Conservation (phyloP, 139 green algal species). For the Chlorella sp. region DNA sequence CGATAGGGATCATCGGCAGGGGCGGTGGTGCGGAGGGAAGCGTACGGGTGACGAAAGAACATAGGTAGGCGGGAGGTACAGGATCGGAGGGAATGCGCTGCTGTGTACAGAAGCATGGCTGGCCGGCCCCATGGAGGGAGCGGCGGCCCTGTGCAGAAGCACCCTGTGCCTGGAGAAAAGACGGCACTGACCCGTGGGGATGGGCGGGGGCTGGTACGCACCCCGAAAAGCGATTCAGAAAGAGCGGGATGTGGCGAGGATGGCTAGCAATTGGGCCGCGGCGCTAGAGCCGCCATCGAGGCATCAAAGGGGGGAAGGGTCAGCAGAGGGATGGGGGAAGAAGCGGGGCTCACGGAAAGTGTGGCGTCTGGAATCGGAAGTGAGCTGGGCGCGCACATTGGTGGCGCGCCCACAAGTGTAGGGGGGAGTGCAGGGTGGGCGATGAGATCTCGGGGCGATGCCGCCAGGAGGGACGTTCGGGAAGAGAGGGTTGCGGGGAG, state of each 20-base stretch:
- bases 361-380: background rate
- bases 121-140: no score
- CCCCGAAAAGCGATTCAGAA: background rate
- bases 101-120: no score
- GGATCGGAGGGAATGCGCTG: background rate
- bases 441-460: background rate
- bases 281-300: background rate
- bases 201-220: background rate
- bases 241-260: background rate
- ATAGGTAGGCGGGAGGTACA: background rate
- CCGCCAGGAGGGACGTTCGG: background rate
- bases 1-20: background rate
- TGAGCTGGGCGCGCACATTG: background rate
- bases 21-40: background rate
- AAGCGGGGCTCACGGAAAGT: background rate
- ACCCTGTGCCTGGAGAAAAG: background rate
- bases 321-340: background rate
- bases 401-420: background rate
- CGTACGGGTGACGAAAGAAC: background rate
- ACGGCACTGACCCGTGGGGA: no score
- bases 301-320: background rate
- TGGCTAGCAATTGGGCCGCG: background rate
- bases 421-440: background rate
- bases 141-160: background rate
- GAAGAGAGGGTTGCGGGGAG: background rate